Evolutionary conservation across 352 stramenopile genomes (phyloP).

Genomic region (Phytopythium sindhum): DNA sequence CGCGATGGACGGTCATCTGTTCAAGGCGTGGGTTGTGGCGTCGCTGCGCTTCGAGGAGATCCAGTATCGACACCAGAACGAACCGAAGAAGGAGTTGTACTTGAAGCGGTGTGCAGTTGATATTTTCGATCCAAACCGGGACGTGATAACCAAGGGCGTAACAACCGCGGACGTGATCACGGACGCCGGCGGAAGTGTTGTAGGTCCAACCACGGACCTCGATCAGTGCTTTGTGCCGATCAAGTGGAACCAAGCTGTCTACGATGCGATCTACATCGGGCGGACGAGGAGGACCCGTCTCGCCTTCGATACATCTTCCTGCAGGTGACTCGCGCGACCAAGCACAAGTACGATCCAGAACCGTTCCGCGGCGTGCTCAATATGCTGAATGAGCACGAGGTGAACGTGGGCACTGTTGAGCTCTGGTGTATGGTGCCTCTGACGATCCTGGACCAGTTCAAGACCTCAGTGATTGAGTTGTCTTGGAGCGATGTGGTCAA

Average conservation of each 20-base stretch:
- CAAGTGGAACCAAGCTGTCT: conserved; percentile 5
- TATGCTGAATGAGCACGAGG: neutral
- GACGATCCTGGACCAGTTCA: neutral
- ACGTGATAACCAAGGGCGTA: neutral
- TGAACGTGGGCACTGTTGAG: neutral
- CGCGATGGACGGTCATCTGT: neutral
- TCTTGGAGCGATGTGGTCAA: neutral
- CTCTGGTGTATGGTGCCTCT: conserved; percentile 1
- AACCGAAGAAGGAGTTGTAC: neutral
- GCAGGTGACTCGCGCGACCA: neutral
- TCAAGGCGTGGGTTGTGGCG: neutral
- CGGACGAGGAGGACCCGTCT: neutral
- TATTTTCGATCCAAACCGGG: neutral
- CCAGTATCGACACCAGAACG: neutral
- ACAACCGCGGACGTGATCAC: too few relatives aligned
- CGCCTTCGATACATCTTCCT: conserved; percentile 1
- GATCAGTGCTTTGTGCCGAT: conserved; percentile 1
- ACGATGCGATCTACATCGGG: neutral
- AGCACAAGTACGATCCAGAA: neutral
- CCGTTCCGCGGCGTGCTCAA: neutral
- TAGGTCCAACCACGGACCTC: neutral
- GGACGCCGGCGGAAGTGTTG: too few relatives aligned
- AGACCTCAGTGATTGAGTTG: neutral
- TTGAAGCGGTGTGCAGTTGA: neutral
- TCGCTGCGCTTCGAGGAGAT: neutral